Percentiles rank a stretch among this genome's conserved stretches.
These are phyloP conservation scores for Whalleya microplaca DNA, from an alignment of 2,329 filamentous ascomycete genomes.

Conservation along the genomic window DNA sequence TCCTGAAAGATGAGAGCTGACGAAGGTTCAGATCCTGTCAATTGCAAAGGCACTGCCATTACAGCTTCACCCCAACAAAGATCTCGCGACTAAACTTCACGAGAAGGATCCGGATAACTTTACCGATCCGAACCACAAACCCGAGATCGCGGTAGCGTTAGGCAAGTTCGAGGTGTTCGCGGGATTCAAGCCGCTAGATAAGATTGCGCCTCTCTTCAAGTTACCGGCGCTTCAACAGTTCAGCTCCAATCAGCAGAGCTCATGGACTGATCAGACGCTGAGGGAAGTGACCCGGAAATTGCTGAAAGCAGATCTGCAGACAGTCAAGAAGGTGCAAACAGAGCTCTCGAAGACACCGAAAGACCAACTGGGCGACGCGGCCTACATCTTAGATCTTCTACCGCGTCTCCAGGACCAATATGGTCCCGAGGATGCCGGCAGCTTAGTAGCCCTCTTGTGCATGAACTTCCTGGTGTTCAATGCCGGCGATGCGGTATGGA, in stretches of 20 bases:
- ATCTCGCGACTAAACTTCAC: constrained; percentile 67
- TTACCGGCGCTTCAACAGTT: constrained; percentile 59
- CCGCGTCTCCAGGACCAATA: constrained; percentile 69
- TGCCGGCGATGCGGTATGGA: constrained; percentile 69
- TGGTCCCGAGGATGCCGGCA: constrained; percentile 64
- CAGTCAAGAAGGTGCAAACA: constrained; percentile 56
- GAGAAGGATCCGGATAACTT: constrained; percentile 66
- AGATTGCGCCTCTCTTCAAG: constrained; percentile 63
- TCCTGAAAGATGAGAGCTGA: constrained; percentile 4
- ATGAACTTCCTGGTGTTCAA: constrained; percentile 75
- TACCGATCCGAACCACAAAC: constrained; percentile 76
- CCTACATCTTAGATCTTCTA: constrained; percentile 66
- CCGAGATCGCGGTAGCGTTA: constrained; percentile 76
- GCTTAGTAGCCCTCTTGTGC: constrained; percentile 68
- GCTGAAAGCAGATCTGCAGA: constrained; percentile 56
- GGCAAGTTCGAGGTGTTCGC: constrained; percentile 75
- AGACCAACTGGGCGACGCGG: constrained; percentile 52
- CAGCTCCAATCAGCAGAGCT: constrained; percentile 31
- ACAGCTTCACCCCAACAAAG: constrained; percentile 75
- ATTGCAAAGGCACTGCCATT: constrained; percentile 76
- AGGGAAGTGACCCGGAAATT: constrained; percentile 58
- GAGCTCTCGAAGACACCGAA: constrained; percentile 53
- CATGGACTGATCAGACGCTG: constrained; percentile 61
- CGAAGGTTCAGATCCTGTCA: constrained; percentile 60
- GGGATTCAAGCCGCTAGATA: constrained; percentile 69